Evolutionary conservation across 2,329 filamentous ascomycete species (phyloP).

Genomic region (Chrysosporium keratinophilum): DNA sequence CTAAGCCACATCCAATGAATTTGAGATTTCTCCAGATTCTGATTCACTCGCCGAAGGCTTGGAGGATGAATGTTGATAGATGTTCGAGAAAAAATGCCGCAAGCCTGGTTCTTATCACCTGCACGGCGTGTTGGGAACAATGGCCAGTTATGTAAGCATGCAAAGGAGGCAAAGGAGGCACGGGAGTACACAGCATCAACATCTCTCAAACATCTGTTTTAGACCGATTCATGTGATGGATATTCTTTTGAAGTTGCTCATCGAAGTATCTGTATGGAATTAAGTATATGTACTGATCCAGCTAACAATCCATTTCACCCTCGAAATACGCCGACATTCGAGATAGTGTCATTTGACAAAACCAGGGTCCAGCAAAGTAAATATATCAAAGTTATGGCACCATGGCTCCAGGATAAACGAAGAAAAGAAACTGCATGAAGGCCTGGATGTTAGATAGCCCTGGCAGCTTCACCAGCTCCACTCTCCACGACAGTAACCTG

Average conservation of each 20-base stretch:
- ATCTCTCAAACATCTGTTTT: too few species aligned
- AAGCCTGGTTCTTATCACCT: background rate
- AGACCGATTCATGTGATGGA: too few species aligned
- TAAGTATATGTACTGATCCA: background rate
- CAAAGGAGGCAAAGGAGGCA: background rate
- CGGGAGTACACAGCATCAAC: background rate
- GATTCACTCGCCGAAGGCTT: background rate
- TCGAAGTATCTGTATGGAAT: background rate
- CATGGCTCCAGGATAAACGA: background rate
- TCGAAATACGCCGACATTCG: too few species aligned
- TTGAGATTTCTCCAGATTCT: background rate
- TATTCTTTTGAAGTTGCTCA: too few species aligned
- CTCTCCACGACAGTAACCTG: constrained; percentile 48
- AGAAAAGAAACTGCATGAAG: background rate
- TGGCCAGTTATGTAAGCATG: constrained; percentile 3
- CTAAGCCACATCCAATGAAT: too few species aligned
- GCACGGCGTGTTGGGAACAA: background rate
- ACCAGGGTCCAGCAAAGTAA: too few species aligned
- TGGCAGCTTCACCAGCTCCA: constrained; percentile 51
- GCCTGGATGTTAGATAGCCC: constrained; percentile 36
- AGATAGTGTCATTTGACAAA: too few species aligned
- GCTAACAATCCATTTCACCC: too few species aligned
- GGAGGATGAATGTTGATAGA: background rate
- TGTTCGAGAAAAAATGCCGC: background rate
- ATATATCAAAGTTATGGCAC: too few species aligned